These are phyloP conservation scores for Tuber microsphaerosporum DNA, from an alignment of 495 filamentous ascomycete species.

Conservation along the genomic window DNA sequence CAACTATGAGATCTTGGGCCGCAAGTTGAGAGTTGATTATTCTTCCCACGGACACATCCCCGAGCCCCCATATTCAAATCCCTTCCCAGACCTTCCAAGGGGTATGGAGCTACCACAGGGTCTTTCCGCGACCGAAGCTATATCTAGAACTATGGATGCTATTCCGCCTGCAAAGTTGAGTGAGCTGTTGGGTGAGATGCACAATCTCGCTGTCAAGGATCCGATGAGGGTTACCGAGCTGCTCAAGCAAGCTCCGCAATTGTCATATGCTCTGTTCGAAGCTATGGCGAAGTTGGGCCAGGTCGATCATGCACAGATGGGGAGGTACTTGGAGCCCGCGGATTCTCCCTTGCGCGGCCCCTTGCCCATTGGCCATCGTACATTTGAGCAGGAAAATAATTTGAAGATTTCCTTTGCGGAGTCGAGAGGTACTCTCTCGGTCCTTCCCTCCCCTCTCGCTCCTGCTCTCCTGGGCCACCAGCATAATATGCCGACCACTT, in stretches of 20 bases:
- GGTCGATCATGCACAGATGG: slow-evolving; percentile 51
- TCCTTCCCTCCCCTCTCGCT: slow-evolving; percentile 4
- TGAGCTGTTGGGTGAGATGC: slow-evolving; percentile 89
- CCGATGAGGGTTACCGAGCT: slow-evolving; percentile 78
- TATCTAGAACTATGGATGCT: slow-evolving; percentile 76
- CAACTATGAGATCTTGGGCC: slow-evolving; percentile 87
- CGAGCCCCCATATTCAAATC: slow-evolving; percentile 8
- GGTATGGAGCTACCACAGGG: slow-evolving; percentile 73
- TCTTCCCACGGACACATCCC: slow-evolving; percentile 46
- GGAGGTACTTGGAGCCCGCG: slow-evolving; percentile 1
- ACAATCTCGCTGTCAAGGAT: slow-evolving; percentile 68
- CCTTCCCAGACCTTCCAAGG: slow-evolving; percentile 56
- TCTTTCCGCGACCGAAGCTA: slow-evolving; percentile 77
- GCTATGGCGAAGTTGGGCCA: slow-evolving; percentile 85
- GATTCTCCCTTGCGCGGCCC: slow-evolving; percentile 11
- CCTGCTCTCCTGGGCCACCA: background rate
- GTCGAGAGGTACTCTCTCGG: background rate
- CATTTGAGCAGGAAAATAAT: background rate
- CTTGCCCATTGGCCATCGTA: slow-evolving; percentile 6
- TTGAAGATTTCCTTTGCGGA: slow-evolving; percentile 7
- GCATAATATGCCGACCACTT: background rate
- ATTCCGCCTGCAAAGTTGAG: slow-evolving; percentile 82
- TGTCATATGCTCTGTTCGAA: slow-evolving; percentile 92
- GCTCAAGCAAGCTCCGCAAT: slow-evolving; percentile 78
- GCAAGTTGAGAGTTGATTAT: slow-evolving; percentile 88